Base-by-base conservation (phyloP, 352 stramenopile species). In the Pythium diclinum region DNA sequence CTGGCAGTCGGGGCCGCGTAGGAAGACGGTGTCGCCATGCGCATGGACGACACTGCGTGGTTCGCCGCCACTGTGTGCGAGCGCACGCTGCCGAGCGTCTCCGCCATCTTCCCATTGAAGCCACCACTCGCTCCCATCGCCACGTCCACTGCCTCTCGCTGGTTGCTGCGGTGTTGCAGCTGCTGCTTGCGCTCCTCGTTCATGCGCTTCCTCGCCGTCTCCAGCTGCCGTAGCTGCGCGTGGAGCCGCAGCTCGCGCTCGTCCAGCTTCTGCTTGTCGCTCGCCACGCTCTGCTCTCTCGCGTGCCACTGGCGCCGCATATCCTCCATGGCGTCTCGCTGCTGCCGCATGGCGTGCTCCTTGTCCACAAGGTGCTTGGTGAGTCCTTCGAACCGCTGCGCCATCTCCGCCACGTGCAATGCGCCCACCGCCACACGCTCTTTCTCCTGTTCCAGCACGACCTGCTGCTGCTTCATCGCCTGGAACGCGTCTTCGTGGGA, bases 211-310 rank as follows among this genome's bases (percentile, higher is more conserved):
- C 75, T 77, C 13, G 75, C 71, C 16, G 59, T 68, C 38, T 89
- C 81, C 61, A 88, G 72, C 46, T 89, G 81, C 54, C 77, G 72
- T 46, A 87, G 73, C 56, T 89, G 81, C 3, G 63, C 44, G 49
- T 87, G 75, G 33, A 91, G 49, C 8, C 78, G 70, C 16, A 68
- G 36, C 52, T 88, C 78, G 9, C 82, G 79, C 34, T 81, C 69
- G n/a, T 80, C 68, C 7, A 92, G 38, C n/a, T 77, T 71, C 3
- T 68, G 65, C 19, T 72, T 74, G 51, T 83, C 84, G 9, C 53
- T 51, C 48, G 71, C 55, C n/a, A 83, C 57, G 36, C 57, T 54
- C 10, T 68, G 59, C 38, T 83, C 75, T 42, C 67, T 59, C 6
- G 34, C 63, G 13, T 30, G 28, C 65, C 58, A 71, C 14, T 65